Evolutionary conservation across 768 basidiomycete genomes (phyloP).

Genomic region (Tephrocybe sp.): DNA sequence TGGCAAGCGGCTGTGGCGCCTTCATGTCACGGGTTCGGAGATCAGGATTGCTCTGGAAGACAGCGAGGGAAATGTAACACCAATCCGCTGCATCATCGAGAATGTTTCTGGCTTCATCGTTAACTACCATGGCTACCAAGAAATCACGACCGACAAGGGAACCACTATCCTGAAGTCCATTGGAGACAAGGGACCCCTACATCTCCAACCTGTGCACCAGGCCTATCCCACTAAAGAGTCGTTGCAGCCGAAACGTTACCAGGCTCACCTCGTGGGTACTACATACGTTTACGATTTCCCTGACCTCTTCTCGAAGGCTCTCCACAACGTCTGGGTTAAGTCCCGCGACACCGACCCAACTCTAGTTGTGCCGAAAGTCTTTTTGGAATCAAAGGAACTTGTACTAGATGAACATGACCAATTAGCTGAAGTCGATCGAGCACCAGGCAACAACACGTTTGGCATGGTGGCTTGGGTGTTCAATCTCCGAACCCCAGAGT

Average conservation of each 20-base stretch:
- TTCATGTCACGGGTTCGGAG: constrained; percentile 97
- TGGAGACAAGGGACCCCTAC: constrained; percentile 95
- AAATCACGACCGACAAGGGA: constrained; percentile 95
- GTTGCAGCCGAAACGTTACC: constrained; percentile 97
- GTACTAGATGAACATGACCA: constrained; percentile 93
- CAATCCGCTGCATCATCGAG: constrained; percentile 97
- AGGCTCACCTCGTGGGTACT: constrained; percentile 96
- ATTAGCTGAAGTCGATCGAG: constrained; percentile 85
- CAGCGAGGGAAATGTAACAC: constrained; percentile 90
- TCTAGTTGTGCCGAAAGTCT: constrained; percentile 70
- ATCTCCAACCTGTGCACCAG: constrained; percentile 92
- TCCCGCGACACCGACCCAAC: constrained; percentile 64
- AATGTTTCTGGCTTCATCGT: constrained; percentile 99
- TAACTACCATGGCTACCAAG: constrained; percentile 97
- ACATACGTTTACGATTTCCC: constrained; percentile 99
- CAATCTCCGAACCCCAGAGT: constrained; percentile 90
- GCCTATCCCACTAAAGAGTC: constrained; percentile 98
- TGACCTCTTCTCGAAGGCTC: constrained; percentile 95
- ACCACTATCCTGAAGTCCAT: constrained; percentile 96
- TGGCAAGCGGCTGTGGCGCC: constrained; percentile 96
- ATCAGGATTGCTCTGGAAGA: constrained; percentile 96
- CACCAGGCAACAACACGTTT: constrained; percentile 91
- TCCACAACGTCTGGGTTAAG: constrained; percentile 90
- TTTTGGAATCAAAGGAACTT: constrained; percentile 85
- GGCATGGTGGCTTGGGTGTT: constrained; percentile 99